A percentile compares a stretch with the other conserved stretches of the same genome.
Evolutionary conservation across 345 rosid genomes (phyloP).

Genomic region (Pugionium cornutum): DNA sequence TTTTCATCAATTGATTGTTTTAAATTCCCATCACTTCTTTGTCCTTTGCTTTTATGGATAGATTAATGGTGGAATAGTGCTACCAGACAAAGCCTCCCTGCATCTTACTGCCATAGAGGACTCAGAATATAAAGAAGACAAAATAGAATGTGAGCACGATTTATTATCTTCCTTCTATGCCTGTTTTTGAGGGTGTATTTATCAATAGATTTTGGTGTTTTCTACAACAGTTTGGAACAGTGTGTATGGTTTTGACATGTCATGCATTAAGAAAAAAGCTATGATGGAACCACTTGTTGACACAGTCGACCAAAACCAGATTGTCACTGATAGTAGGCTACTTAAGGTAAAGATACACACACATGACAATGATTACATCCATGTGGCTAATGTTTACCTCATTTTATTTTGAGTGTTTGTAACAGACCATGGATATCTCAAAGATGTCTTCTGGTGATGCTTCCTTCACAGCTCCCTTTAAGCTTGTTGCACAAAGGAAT

Average conservation of each 20-base stretch:
- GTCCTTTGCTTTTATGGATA: conserved; percentile 33
- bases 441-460: conserved; percentile 95
- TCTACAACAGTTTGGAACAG: conserved; percentile 74
- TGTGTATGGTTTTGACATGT: conserved; percentile 96
- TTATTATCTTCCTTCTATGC: background rate
- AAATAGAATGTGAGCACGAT: conserved; percentile 78
- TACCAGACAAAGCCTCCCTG: conserved; percentile 93
- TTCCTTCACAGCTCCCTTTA: conserved; percentile 90
- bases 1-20: background rate
- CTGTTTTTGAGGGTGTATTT: background rate
- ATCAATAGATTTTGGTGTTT: background rate
- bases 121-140: conserved; percentile 92
- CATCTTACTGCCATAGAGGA: conserved; percentile 92
- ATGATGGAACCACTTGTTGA: conserved; percentile 98
- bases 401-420: conserved; percentile 16
- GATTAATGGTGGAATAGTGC: conserved; percentile 78
- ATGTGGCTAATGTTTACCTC: conserved; percentile 20
- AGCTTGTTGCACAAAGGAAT: conserved; percentile 91
- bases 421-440: conserved; percentile 96
- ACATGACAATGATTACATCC: conserved; percentile 9
- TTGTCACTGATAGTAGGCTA: conserved; percentile 75
- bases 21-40: background rate
- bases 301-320: conserved; percentile 89
- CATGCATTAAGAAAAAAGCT: conserved; percentile 96
- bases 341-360: conserved; percentile 66